phyloP scores from a whole-genome alignment of 257 asterid species.

The Solanum paucissectum region DNA sequence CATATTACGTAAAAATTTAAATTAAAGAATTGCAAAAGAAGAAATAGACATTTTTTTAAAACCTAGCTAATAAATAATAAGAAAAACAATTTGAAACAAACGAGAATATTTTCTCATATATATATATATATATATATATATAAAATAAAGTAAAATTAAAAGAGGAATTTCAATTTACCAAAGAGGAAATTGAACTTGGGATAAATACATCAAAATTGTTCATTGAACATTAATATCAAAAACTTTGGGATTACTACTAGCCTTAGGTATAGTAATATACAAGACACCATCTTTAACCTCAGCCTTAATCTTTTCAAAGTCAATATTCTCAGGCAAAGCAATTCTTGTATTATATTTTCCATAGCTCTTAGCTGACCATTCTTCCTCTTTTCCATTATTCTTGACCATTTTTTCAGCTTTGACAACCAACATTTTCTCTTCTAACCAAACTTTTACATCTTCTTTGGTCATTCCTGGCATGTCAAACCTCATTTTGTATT shows the following conservation, averaged over 20 bases:
- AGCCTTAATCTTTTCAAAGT: conserved; percentile 64
- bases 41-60: too few species aligned
- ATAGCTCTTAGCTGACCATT: conserved; percentile 56
- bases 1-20: too few species aligned
- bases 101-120: too few species aligned
- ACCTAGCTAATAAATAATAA: too few species aligned
- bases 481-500: conserved; percentile 64
- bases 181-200: neutral
- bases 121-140: too few species aligned
- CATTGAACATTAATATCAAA: conserved; percentile 48
- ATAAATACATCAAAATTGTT: neutral
- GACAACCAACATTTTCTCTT: conserved; percentile 57
- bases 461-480: conserved; percentile 73
- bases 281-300: conserved; percentile 77
- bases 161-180: neutral
- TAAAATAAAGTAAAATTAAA: neutral
- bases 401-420: conserved; percentile 41
- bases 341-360: conserved; percentile 53
- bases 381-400: conserved; percentile 16
- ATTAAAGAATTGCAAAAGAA: too few species aligned
- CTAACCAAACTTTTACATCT: conserved; percentile 62
- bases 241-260: conserved; percentile 23
- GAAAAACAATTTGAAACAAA: too few species aligned
- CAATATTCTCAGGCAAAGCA: conserved; percentile 64
- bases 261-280: conserved; percentile 49